Percentiles rank a stretch among this genome's conserved stretches.
Evolutionary conservation across 768 basidiomycete species (phyloP).

Genomic region (Leccinellum rugosiceps): DNA sequence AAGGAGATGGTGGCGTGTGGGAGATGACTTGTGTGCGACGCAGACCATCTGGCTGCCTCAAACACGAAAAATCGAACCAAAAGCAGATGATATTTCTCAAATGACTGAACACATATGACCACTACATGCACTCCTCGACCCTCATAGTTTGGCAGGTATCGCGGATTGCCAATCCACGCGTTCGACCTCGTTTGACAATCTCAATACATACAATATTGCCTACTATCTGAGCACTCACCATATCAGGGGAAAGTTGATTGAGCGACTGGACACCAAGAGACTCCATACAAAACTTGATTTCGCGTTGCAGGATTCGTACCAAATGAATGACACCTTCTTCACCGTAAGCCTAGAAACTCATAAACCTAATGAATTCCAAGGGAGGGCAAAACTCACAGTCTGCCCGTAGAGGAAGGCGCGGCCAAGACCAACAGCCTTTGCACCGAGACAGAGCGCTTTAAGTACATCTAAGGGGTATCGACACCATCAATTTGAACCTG

Average conservation of each 20-base stretch:
- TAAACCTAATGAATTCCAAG: constrained; percentile 3
- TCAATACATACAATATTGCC: background rate
- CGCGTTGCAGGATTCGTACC: constrained; percentile 66
- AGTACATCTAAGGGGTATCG: constrained; percentile 56
- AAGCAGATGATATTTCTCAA: too few relatives aligned
- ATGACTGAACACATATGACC: background rate
- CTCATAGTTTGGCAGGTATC: constrained; percentile 22
- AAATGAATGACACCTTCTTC: constrained; percentile 67
- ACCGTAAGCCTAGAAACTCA: constrained; percentile 61
- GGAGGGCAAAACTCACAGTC: constrained; percentile 47
- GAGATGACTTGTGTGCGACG: too few relatives aligned
- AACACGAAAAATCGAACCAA: too few relatives aligned
- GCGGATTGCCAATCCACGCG: constrained; percentile 65
- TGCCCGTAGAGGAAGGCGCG: constrained; percentile 84
- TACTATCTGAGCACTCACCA: constrained; percentile 46
- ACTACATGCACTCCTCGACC: background rate
- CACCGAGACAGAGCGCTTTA: constrained; percentile 88
- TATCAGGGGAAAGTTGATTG: constrained; percentile 64
- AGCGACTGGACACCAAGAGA: constrained; percentile 67
- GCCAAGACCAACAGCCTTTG: constrained; percentile 82
- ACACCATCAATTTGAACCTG: background rate
- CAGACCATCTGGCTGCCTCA: too few relatives aligned
- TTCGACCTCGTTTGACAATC: constrained; percentile 43
- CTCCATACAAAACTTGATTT: constrained; percentile 75
- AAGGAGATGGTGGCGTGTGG: too few relatives aligned